Evolutionary conservation across 257 asterid species (phyloP).

Genomic region (Phtheirospermum japonicum): DNA sequence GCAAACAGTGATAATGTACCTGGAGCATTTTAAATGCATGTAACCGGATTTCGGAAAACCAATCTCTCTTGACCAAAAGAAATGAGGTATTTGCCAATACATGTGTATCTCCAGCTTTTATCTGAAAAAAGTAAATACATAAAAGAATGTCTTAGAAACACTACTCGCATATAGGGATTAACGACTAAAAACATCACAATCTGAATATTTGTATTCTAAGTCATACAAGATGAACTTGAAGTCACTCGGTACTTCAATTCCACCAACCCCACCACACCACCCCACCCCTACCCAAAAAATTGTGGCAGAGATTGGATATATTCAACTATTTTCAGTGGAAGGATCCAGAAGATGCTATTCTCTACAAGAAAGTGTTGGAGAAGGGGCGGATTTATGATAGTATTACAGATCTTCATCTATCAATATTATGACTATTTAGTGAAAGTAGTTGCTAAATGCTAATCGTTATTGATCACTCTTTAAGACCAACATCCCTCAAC

Average conservation of each 20-base stretch:
- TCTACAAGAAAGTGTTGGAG: background rate
- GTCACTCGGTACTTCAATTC: slow-evolving; percentile 1
- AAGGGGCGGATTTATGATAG: background rate
- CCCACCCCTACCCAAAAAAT: background rate
- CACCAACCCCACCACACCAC: too few relatives aligned
- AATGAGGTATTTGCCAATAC: slow-evolving; percentile 76
- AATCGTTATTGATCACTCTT: too few relatives aligned
- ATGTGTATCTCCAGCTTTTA: slow-evolving; percentile 80
- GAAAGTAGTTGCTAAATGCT: too few relatives aligned
- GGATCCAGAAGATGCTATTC: background rate
- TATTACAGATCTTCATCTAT: too few relatives aligned
- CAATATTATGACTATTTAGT: too few relatives aligned
- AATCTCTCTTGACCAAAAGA: slow-evolving; percentile 75
- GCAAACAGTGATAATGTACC: slow-evolving; percentile 42
- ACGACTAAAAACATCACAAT: slow-evolving; percentile 1
- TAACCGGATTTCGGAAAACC: slow-evolving; percentile 87
- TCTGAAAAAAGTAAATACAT: slow-evolving; percentile 40
- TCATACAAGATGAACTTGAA: background rate
- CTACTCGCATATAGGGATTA: background rate
- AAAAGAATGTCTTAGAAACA: slow-evolving; percentile 19
- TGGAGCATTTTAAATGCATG: slow-evolving; percentile 98
- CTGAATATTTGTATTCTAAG: slow-evolving; percentile 12
- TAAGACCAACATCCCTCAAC: too few relatives aligned
- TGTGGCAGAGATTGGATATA: background rate
- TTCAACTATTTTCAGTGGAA: background rate